A percentile compares a stretch with the other conserved stretches of the same genome.
These are phyloP conservation scores for Zygosaccharomyces lentus DNA, from an alignment of 805 yeast genomes.

Conservation along the genomic window DNA sequence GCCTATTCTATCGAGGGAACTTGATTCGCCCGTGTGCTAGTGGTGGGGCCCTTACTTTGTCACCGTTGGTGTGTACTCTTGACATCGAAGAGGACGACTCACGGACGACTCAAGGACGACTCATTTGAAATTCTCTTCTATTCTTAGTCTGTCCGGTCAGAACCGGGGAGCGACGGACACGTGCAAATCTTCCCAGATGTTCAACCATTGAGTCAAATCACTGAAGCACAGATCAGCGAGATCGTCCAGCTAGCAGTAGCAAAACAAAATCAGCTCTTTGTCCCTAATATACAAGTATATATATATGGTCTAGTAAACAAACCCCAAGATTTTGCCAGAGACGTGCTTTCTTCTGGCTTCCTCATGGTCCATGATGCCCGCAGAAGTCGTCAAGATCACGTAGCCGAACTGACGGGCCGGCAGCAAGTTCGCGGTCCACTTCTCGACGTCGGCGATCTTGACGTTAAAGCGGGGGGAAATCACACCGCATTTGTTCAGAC, in stretches of 20 bases:
- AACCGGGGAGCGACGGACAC: not conserved
- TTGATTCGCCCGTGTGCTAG: too few species aligned
- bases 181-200: too few species aligned
- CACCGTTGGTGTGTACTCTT: too few species aligned
- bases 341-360: constrained; percentile 99
- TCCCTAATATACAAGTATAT: not conserved
- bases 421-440: constrained; percentile 95
- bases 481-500: constrained; percentile 98
- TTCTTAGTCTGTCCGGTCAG: not conserved
- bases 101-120: not conserved
- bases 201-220: too few species aligned
- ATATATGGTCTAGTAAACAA: constrained; percentile 64
- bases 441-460: constrained; percentile 89
- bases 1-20: too few species aligned
- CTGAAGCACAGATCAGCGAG: too few species aligned
- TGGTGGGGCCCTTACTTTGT: too few species aligned
- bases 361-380: constrained; percentile 99
- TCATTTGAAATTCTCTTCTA: not conserved
- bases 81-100: too few species aligned
- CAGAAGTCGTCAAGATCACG: constrained; percentile 96
- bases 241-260: not conserved
- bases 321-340: constrained; percentile 96
- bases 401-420: constrained; percentile 99
- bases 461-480: constrained; percentile 98
- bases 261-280: not conserved